These are phyloP conservation scores for Bjerkandera adusta DNA, from an alignment of 1,284 basidiomycete genomes.

Conservation along the genomic window DNA sequence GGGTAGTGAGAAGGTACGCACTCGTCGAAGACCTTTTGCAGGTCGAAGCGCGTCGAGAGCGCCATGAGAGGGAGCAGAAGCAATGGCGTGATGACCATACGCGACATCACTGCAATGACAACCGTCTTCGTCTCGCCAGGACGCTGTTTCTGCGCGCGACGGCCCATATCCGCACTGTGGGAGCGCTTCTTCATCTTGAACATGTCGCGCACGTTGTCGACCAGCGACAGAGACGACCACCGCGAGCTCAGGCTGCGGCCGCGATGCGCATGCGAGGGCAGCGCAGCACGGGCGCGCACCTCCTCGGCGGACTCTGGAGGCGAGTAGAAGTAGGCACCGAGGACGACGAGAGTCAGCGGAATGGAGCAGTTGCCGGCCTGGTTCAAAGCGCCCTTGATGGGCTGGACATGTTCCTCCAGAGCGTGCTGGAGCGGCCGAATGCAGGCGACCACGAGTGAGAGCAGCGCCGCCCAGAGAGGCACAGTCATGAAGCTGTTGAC, in stretches of 20 bases:
- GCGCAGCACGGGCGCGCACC: constrained; percentile 11
- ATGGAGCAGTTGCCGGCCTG: constrained; percentile 82
- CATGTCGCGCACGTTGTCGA: constrained; percentile 41
- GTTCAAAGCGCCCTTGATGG: constrained; percentile 72
- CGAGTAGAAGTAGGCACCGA: constrained; percentile 88
- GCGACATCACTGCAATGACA: constrained; percentile 68
- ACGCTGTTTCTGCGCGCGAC: constrained; percentile 20
- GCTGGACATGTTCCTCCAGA: constrained; percentile 59
- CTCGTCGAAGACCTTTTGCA: constrained; percentile 73
- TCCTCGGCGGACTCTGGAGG: constrained; percentile 28
- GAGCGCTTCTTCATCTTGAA: constrained; percentile 30
- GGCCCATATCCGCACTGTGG: constrained; percentile 16
- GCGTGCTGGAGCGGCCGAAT: constrained; percentile 72
- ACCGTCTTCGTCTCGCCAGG: constrained; percentile 83
- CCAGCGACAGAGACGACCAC: constrained; percentile 34
- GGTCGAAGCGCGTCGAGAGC: constrained; percentile 56
- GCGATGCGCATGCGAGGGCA: constrained; percentile 19
- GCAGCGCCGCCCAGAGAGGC: constrained; percentile 78
- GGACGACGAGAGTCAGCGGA: constrained; percentile 86
- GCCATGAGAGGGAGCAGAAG: constrained; percentile 75
- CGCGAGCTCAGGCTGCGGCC: constrained; percentile 20
- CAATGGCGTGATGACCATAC: constrained; percentile 87
- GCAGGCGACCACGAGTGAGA: constrained; percentile 81
- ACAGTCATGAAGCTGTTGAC: constrained; percentile 85
- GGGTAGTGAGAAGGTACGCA: constrained; percentile 37